Evolutionary conservation across 2,329 filamentous ascomycete species (phyloP).

Genomic region (Huntiella bhutanensis): DNA sequence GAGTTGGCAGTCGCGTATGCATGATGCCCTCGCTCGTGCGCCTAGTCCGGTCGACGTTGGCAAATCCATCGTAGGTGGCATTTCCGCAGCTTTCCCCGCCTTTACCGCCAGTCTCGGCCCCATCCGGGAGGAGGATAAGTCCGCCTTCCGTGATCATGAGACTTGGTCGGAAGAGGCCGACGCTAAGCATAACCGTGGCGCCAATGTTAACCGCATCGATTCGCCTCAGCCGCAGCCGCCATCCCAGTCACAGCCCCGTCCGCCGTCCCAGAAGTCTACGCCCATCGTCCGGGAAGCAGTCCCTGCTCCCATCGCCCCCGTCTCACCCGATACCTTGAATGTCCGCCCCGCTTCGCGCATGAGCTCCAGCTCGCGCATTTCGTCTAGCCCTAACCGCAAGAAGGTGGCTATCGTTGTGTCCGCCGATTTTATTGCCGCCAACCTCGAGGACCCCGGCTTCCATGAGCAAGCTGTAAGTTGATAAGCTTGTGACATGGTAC

Average conservation of each 20-base stretch:
- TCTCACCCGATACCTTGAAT: neutral
- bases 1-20: conserved; percentile 60
- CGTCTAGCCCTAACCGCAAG: conserved; percentile 28
- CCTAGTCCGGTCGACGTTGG: conserved; percentile 71
- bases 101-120: conserved; percentile 67
- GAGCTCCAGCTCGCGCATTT: conserved; percentile 7
- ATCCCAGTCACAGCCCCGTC: neutral
- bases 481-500: neutral
- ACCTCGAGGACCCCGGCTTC: conserved; percentile 38
- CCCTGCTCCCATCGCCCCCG: neutral
- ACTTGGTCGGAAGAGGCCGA: conserved; percentile 85
- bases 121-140: conserved; percentile 67
- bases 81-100: conserved; percentile 65
- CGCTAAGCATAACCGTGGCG: conserved; percentile 33
- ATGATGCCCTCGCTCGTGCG: conserved; percentile 61
- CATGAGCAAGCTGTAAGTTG: conserved; percentile 65
- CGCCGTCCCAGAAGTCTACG: neutral
- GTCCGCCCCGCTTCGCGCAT: conserved; percentile 7
- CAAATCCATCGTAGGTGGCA: conserved; percentile 60
- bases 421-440: conserved; percentile 45
- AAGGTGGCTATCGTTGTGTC: conserved; percentile 80
- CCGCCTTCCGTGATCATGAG: conserved; percentile 67
- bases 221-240: neutral
- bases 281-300: neutral
- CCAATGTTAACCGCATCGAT: neutral